phyloP scores from a whole-genome alignment of 257 asterid species.

The Nicotiana tabacum region DNA sequence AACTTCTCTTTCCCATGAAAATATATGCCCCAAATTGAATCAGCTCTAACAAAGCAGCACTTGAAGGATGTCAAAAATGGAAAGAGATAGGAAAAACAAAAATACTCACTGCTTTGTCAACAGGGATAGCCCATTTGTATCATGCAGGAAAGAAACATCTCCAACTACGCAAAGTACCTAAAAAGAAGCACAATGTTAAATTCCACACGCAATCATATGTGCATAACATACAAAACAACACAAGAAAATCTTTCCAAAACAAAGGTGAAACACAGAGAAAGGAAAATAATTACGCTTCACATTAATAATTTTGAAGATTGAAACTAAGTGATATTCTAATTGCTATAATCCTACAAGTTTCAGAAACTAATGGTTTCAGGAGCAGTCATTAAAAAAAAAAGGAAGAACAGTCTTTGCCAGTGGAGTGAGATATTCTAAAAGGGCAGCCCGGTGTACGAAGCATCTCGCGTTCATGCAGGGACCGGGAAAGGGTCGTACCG shows the following conservation, averaged over 20 bases:
- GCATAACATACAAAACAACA: background rate
- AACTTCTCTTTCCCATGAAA: background rate
- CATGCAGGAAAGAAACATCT: slow-evolving; percentile 91
- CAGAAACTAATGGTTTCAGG: background rate
- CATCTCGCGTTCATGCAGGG: too few species aligned
- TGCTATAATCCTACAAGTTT: background rate
- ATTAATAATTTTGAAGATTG: background rate
- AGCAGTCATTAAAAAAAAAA: background rate
- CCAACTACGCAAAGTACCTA: slow-evolving; percentile 81
- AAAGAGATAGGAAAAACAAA: background rate
- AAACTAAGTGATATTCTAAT: slow-evolving; percentile 2
- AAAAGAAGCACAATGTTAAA: slow-evolving; percentile 10
- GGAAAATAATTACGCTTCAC: background rate
- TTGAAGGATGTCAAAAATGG: background rate
- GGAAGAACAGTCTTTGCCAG: background rate
- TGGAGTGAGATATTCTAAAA: background rate
- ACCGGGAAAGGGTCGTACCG: too few species aligned
- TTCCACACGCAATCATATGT: background rate
- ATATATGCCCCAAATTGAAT: background rate
- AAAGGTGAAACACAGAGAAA: background rate
- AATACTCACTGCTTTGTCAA: slow-evolving; percentile 53
- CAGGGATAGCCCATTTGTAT: slow-evolving; percentile 84
- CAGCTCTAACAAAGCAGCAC: background rate
- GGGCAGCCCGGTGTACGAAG: too few species aligned
- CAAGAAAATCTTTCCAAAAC: background rate